Base-by-base conservation (phyloP, 805 yeast species). In the Phaffomyces antillensis region DNA sequence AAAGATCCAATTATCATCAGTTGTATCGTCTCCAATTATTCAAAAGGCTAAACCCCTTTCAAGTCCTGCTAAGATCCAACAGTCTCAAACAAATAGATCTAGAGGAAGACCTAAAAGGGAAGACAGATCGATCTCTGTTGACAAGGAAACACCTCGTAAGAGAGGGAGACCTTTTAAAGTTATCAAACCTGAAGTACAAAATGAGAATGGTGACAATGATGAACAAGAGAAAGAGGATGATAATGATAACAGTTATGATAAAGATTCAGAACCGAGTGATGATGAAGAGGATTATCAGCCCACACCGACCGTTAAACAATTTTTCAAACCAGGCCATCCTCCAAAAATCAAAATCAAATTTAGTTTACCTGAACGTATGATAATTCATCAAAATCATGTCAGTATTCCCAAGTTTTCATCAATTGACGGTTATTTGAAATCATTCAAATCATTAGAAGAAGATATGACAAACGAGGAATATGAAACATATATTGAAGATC, bases 401-500 rank as follows among this genome's bases (percentile, higher is more conserved):
- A 61, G 75, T 0, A 55, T 61, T 7, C 81, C 85, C 1, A 56
- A 68, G 42, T 76, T 61, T 7, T 50, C 59, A 6, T 61, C 62
- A 18, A 51, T 84, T 36, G 65, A 63, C 7, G 66, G 60, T 1
- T 76, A 72, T 49, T 63, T 86, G 30, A 50, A 63, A n/a, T 78
- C 87, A 0, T 86, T 71, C 60, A 73, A 68, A 45, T 66, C 76
- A 0, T 62, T 84, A 15, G 80, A 80, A 31, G 90, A 82, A 44
- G 88, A 82, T 52, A 61, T 81, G 40, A 59, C 77, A 0, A 48
- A 55, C 7, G 81, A 78, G 40, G 95, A 88, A 52, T 86, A 76
- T 49, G 72, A 78, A 1, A 62, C 62, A n/a, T 72, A 76, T 18
- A 66, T 88, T 37, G 55, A 61, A 0, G 76, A 75, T 25, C 93